These are phyloP conservation scores for Ophiostoma ulmi DNA, from an alignment of 2,329 filamentous ascomycete species.

Conservation along the genomic window DNA sequence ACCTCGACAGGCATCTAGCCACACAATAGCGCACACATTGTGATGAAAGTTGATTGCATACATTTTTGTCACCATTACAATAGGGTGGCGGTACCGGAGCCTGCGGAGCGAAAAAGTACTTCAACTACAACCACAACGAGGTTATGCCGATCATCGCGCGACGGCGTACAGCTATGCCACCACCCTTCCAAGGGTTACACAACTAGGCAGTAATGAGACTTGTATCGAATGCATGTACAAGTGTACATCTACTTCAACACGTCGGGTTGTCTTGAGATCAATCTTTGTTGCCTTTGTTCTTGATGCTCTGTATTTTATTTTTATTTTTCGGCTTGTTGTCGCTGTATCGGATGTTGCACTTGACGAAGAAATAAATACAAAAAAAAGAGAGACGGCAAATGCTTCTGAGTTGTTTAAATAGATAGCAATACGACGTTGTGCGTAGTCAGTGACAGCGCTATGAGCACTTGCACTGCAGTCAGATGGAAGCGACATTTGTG, in stretches of 20 bases:
- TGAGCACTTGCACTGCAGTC: too few relatives aligned
- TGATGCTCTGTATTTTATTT: background rate
- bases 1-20: too few relatives aligned
- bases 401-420: too few relatives aligned
- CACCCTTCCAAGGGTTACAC: background rate
- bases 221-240: background rate
- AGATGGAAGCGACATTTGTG: background rate
- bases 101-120: background rate
- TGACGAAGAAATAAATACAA: background rate
- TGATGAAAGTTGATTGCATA: background rate
- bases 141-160: constrained; percentile 16
- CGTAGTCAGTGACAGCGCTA: too few relatives aligned
- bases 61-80: background rate
- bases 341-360: background rate
- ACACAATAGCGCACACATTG: background rate
- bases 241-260: background rate
- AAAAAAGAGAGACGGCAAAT: too few relatives aligned
- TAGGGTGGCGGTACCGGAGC: background rate
- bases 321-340: background rate
- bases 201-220: constrained; percentile 9
- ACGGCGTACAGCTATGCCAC: background rate
- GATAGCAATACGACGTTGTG: background rate
- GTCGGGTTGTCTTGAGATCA: too few relatives aligned
- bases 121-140: background rate
- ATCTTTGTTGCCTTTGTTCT: background rate